A percentile compares a stretch with the other conserved stretches of the same genome.
phyloP scores from a whole-genome alignment of 1,284 basidiomycete genomes.

The Ustilago bromivora region DNA sequence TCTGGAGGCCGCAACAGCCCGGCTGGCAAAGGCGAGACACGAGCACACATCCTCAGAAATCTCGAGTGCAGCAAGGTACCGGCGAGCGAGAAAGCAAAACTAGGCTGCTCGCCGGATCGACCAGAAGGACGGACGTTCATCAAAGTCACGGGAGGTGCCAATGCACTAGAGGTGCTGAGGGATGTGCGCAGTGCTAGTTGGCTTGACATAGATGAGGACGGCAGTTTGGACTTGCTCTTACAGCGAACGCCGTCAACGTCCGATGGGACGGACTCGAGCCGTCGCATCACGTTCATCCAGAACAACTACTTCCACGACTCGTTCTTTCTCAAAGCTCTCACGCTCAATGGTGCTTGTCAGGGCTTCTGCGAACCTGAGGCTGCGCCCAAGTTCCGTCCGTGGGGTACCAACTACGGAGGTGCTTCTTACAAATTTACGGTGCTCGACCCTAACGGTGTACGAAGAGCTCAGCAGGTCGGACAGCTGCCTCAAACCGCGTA shows the following conservation, averaged over 20 bases:
- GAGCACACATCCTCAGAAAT: constrained; percentile 80
- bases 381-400: constrained; percentile 73
- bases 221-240: constrained; percentile 90
- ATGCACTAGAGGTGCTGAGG: constrained; percentile 76
- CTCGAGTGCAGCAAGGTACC: constrained; percentile 76
- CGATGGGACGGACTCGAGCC: constrained; percentile 46
- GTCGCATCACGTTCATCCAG: constrained; percentile 81
- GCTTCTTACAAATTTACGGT: constrained; percentile 98
- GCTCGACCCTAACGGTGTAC: constrained; percentile 87
- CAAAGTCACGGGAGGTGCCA: constrained; percentile 75
- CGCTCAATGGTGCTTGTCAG: constrained; percentile 91
- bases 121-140: constrained; percentile 46
- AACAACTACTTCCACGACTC: constrained; percentile 99
- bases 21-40: constrained; percentile 70
- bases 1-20: constrained; percentile 59
- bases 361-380: constrained; percentile 75
- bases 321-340: constrained; percentile 95
- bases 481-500: constrained; percentile 94
- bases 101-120: constrained; percentile 37
- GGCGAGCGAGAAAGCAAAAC: constrained; percentile 18
- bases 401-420: constrained; percentile 92
- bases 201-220: constrained; percentile 95
- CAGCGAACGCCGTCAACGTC: constrained; percentile 73
- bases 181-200: constrained; percentile 86
- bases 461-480: constrained; percentile 90